Percentiles rank a stretch among this genome's conserved stretches.
Conservation (phyloP, 495 filamentous ascomycete genomes). For the Neurospora sp. region DNA sequence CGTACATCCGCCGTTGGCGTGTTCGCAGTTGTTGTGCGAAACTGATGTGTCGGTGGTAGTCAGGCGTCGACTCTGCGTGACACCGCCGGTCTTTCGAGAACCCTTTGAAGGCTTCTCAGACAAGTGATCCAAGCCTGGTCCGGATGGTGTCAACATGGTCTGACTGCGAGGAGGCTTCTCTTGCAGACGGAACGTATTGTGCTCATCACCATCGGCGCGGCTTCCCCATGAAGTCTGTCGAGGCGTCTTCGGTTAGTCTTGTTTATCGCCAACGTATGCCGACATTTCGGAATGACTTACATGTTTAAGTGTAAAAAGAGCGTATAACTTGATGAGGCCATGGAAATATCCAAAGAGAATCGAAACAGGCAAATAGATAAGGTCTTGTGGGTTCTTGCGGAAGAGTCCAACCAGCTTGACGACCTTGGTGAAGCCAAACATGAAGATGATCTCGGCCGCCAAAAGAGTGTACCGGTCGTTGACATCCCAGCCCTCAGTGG, state of each 20-base stretch:
- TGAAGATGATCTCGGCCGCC: constrained; percentile 35
- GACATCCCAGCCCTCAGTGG: constrained; percentile 33
- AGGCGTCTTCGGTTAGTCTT: constrained; percentile 14
- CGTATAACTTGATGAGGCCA: constrained; percentile 68
- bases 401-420: constrained; percentile 70
- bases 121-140: constrained; percentile 17
- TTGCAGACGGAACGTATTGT: constrained; percentile 48
- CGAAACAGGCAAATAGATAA: constrained; percentile 59
- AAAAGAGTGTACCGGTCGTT: constrained; percentile 36
- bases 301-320: constrained; percentile 57
- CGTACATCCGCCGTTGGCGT: neutral
- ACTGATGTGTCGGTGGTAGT: neutral
- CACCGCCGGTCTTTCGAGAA: neutral
- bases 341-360: constrained; percentile 73
- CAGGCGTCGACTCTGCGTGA: neutral
- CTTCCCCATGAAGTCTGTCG: constrained; percentile 59
- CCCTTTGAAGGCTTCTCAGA: neutral
- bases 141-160: constrained; percentile 36
- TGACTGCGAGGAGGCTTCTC: constrained; percentile 37
- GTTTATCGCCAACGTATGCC: neutral
- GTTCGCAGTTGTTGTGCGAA: neutral
- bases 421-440: constrained; percentile 58
- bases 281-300: constrained; percentile 33
- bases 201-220: constrained; percentile 53
- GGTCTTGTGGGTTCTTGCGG: constrained; percentile 57